phyloP scores from a whole-genome alignment of 2,329 filamentous ascomycete species.

The Neurospora crassa region DNA sequence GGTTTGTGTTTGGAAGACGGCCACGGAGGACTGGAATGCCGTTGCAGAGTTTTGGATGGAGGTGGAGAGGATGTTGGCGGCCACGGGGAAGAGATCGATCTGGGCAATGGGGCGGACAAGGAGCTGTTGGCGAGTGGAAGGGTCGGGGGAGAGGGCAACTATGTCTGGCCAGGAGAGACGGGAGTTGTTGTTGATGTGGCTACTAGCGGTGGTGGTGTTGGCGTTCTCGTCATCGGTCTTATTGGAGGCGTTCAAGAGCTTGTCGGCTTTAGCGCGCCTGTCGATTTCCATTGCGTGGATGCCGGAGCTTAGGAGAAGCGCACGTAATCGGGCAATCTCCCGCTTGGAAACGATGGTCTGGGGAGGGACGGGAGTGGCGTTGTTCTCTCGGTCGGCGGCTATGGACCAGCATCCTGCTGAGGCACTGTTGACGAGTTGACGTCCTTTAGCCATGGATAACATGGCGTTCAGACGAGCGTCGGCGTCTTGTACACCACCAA shows the following conservation, averaged over 20 bases:
- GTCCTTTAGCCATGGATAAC: slow-evolving; percentile 18
- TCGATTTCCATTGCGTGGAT: slow-evolving; percentile 80
- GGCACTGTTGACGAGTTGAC: slow-evolving; percentile 14
- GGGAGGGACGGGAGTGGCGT: slow-evolving; percentile 16
- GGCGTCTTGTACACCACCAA: slow-evolving; percentile 19
- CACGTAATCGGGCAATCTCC: slow-evolving; percentile 72
- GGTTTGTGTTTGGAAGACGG: slow-evolving; percentile 48
- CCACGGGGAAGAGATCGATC: slow-evolving; percentile 39
- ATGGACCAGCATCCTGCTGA: slow-evolving; percentile 41
- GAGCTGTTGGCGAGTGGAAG: slow-evolving; percentile 22
- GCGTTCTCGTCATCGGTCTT: slow-evolving; percentile 5
- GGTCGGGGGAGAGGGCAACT: slow-evolving; percentile 29
- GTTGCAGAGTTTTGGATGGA: slow-evolving; percentile 39
- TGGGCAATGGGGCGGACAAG: slow-evolving; percentile 27
- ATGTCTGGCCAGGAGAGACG: slow-evolving; percentile 34
- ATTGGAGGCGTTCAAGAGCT: slow-evolving; percentile 26
- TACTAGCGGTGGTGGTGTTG: not conserved
- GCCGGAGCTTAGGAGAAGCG: slow-evolving; percentile 73
- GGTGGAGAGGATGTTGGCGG: slow-evolving; percentile 39
- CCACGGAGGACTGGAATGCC: slow-evolving; percentile 49
- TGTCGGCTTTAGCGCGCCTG: slow-evolving; percentile 47
- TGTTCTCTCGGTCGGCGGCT: slow-evolving; percentile 32
- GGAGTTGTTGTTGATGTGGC: not conserved
- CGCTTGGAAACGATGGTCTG: slow-evolving; percentile 45
- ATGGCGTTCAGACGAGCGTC: slow-evolving; percentile 28